A percentile compares a stretch with the other conserved stretches of the same genome.
Conservation (phyloP, 352 stramenopile genomes). For the Phytophthora tentaculata region DNA sequence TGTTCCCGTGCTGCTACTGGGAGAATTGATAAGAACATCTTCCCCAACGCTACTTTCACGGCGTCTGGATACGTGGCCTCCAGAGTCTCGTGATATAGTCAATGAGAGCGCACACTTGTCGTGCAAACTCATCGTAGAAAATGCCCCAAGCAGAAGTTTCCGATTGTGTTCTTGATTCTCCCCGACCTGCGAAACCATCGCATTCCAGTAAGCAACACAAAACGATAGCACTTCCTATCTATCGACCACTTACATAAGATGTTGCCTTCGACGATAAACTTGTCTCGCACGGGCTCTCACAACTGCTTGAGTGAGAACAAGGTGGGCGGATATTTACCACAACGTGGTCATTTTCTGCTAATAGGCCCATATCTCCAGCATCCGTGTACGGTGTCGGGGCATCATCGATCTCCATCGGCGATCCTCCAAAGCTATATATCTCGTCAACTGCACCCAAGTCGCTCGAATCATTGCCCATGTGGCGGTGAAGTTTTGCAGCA, state of each 20-base stretch:
- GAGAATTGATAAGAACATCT: slow-evolving; percentile 33
- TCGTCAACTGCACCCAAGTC: slow-evolving; percentile 26
- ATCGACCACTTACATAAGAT: slow-evolving; percentile 51
- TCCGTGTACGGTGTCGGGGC: slow-evolving; percentile 42
- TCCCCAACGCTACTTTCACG: slow-evolving; percentile 69
- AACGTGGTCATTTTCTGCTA: slow-evolving; percentile 25
- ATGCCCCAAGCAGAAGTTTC: slow-evolving; percentile 82
- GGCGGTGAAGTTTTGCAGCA: slow-evolving; percentile 45
- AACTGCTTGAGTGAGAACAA: slow-evolving; percentile 38
- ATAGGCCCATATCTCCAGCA: slow-evolving; percentile 44
- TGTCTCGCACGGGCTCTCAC: slow-evolving; percentile 41
- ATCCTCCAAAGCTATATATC: slow-evolving; percentile 37
- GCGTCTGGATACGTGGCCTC: slow-evolving; percentile 37
- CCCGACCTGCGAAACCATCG: slow-evolving; percentile 47
- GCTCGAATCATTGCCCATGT: slow-evolving; percentile 39
- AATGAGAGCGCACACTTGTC: slow-evolving; percentile 88
- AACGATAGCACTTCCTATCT: neutral
- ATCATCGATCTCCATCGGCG: slow-evolving; percentile 63
- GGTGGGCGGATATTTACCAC: neutral
- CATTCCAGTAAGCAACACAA: slow-evolving; percentile 7
- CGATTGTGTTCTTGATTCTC: slow-evolving; percentile 86
- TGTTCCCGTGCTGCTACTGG: slow-evolving; percentile 34
- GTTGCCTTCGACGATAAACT: slow-evolving; percentile 37
- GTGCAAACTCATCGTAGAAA: slow-evolving; percentile 90
- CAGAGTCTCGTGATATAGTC: slow-evolving; percentile 73